These are phyloP conservation scores for Corchorus capsularis DNA, from an alignment of 345 rosid species.

Conservation along the genomic window DNA sequence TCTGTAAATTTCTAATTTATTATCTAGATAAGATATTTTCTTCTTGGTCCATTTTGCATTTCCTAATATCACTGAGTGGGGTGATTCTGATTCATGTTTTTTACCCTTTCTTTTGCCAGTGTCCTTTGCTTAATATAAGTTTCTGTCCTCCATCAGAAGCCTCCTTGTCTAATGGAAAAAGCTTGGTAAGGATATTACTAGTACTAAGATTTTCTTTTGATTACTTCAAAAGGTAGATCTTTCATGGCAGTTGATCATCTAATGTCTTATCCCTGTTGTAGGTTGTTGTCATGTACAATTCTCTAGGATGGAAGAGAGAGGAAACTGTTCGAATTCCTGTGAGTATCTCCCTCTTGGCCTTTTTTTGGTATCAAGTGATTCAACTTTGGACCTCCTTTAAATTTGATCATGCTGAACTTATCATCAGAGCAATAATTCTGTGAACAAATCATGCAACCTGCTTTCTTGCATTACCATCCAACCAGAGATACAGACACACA, in stretches of 20 bases:
- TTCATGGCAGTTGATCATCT: slow-evolving; percentile 22
- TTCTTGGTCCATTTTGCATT: neutral
- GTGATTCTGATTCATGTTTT: slow-evolving; percentile 28
- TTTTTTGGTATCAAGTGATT: slow-evolving; percentile 22
- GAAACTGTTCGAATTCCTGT: slow-evolving; percentile 84
- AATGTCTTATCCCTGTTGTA: slow-evolving; percentile 30
- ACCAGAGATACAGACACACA: neutral
- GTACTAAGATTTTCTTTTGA: slow-evolving; percentile 12
- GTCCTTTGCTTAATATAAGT: slow-evolving; percentile 91
- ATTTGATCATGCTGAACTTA: neutral
- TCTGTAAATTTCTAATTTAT: neutral
- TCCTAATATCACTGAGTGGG: neutral
- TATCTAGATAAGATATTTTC: neutral
- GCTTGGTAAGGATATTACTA: slow-evolving; percentile 54
- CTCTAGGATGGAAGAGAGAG: slow-evolving; percentile 87
- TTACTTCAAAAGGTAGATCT: slow-evolving; percentile 23
- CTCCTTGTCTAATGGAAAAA: slow-evolving; percentile 55
- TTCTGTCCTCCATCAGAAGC: slow-evolving; percentile 91
- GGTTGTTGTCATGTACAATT: slow-evolving; percentile 81
- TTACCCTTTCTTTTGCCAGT: slow-evolving; percentile 51
- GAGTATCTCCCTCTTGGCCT: slow-evolving; percentile 28
- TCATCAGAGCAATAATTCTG: neutral
- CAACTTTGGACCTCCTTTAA: neutral
- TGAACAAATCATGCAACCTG: slow-evolving; percentile 6
- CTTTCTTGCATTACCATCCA: neutral